Evolutionary conservation across 345 rosid genomes (phyloP).

Genomic region (Punica granatum): DNA sequence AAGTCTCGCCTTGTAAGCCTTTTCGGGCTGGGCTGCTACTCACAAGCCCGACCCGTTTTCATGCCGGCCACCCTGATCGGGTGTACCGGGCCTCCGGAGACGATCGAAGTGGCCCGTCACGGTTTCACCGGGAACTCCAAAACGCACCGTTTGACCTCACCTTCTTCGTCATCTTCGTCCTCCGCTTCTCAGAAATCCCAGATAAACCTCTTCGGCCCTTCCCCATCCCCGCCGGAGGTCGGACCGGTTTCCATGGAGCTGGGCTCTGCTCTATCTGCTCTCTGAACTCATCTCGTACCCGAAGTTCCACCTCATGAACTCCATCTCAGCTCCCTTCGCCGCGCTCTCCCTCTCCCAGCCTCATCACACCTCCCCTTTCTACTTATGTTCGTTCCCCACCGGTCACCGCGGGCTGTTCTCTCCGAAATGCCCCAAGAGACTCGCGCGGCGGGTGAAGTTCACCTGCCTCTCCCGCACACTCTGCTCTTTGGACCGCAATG

Average conservation of each 20-base stretch:
- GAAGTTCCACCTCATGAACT: not conserved
- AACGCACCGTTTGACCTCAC: conserved; percentile 8
- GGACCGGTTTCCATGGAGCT: not conserved
- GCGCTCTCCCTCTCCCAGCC: conserved; percentile 6
- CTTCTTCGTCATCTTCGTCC: not conserved
- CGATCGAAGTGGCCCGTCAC: not conserved
- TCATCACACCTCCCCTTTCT: conserved; percentile 20
- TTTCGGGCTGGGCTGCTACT: not conserved
- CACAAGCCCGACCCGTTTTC: not conserved
- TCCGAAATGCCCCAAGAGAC: conserved; percentile 6
- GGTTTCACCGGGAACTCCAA: not conserved
- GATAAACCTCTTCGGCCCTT: conserved; percentile 13
- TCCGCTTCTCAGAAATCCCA: conserved; percentile 9
- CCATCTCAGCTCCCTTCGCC: conserved; percentile 3
- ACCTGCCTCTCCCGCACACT: not conserved
- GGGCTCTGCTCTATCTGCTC: not conserved
- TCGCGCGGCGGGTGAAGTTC: not conserved
- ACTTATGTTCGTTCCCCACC: conserved; percentile 11
- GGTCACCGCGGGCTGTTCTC: conserved; percentile 1
- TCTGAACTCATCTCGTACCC: not conserved
- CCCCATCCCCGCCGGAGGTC: not conserved
- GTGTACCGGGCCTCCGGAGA: not conserved
- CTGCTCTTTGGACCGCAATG: not conserved
- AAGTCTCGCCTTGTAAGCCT: not conserved
- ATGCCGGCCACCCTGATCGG: not conserved